These are phyloP conservation scores for Penstemon davidsonii DNA, from an alignment of 257 asterid genomes.

Conservation along the genomic window DNA sequence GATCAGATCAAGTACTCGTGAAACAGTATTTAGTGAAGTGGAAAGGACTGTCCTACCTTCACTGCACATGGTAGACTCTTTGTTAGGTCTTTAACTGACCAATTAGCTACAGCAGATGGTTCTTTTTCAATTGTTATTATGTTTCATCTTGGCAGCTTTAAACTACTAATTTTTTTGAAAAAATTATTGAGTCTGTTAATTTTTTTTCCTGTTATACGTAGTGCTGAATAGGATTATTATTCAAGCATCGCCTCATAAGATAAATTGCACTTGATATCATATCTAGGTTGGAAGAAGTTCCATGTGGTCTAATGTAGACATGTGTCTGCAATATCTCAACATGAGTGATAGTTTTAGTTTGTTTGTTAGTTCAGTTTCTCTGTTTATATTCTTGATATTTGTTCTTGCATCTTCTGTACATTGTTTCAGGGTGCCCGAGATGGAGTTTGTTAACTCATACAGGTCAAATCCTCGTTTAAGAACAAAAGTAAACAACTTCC, in stretches of 20 bases:
- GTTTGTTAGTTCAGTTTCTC: neutral
- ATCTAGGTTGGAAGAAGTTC: constrained; percentile 23
- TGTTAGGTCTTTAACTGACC: neutral
- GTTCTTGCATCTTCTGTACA: constrained; percentile 12
- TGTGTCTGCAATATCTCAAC: constrained; percentile 1
- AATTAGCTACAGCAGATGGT: neutral
- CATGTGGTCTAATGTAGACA: constrained; percentile 1
- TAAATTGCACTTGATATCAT: constrained; percentile 20
- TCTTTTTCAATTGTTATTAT: neutral
- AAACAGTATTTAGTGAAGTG: constrained; percentile 67
- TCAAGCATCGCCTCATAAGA: no score
- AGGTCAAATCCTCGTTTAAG: constrained; percentile 83
- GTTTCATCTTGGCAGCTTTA: neutral
- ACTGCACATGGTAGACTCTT: constrained; percentile 52
- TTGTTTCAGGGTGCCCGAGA: constrained; percentile 89
- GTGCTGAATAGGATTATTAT: no score
- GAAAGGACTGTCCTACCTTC: constrained; percentile 66
- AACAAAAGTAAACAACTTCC: constrained; percentile 83
- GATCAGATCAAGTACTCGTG: constrained; percentile 50
- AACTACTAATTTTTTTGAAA: no score
- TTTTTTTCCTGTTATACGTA: no score
- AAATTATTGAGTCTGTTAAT: no score
- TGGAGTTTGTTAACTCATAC: constrained; percentile 76
- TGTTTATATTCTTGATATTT: constrained; percentile 22
- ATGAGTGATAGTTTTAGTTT: constrained; percentile 7